phyloP scores from a whole-genome alignment of 768 basidiomycete genomes.

The Trametes cinnabarina region DNA sequence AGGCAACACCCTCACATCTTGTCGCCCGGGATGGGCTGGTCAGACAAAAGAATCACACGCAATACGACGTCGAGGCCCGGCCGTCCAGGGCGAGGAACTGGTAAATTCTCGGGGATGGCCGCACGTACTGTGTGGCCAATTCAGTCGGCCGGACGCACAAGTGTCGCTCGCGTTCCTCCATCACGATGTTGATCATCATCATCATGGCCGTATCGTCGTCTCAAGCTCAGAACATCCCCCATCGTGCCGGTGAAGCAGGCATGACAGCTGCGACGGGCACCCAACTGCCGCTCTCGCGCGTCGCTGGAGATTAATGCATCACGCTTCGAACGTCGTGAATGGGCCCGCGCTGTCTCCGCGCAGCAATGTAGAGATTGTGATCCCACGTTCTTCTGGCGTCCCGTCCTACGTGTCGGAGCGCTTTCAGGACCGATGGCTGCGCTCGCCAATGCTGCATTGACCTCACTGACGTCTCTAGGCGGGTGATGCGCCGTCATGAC shows the following conservation, averaged over 20 bases:
- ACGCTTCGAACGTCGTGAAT: background rate
- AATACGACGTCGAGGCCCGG: background rate
- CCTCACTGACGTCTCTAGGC: background rate
- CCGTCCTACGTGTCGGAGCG: background rate
- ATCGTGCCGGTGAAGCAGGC: background rate
- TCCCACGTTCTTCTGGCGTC: background rate
- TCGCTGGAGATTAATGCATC: background rate
- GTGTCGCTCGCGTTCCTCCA: background rate
- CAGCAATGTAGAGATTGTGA: background rate
- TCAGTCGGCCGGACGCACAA: background rate
- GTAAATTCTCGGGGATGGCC: background rate
- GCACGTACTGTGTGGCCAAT: background rate
- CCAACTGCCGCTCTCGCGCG: background rate
- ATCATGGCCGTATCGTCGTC: too few relatives aligned
- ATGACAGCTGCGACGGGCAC: background rate
- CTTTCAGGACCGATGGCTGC: background rate
- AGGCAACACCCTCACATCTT: conserved; percentile 4
- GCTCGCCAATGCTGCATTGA: background rate
- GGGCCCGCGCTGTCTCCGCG: background rate
- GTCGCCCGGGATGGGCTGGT: background rate
- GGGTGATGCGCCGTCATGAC: background rate
- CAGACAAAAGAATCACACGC: background rate
- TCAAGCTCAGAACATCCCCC: too few relatives aligned
- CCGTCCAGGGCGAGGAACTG: background rate
- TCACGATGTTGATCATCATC: conserved; percentile 3